These are phyloP conservation scores for Penicillium sclerotiorum DNA, from an alignment of 2,329 filamentous ascomycete species.

Conservation along the genomic window DNA sequence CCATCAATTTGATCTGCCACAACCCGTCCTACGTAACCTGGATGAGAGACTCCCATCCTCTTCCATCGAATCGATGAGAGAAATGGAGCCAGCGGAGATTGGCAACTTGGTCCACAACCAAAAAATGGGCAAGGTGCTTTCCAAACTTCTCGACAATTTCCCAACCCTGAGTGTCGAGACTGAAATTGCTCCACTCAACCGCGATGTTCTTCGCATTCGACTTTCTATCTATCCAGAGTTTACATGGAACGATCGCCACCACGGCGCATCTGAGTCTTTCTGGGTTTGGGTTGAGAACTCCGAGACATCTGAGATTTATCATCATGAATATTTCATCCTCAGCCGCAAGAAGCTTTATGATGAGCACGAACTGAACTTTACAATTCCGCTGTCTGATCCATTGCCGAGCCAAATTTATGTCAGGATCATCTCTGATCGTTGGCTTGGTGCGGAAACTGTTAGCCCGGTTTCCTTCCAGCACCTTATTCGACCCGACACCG, in stretches of 20 bases:
- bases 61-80: constrained; percentile 80
- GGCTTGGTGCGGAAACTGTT: constrained; percentile 95
- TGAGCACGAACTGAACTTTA: constrained; percentile 97
- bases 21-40: constrained; percentile 78
- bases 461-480: constrained; percentile 96
- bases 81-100: constrained; percentile 92
- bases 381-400: constrained; percentile 90
- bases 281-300: constrained; percentile 99
- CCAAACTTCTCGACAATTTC: constrained; percentile 83
- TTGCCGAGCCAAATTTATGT: constrained; percentile 96
- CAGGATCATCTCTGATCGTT: constrained; percentile 88
- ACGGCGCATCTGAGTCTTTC: constrained; percentile 93
- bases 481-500: constrained; percentile 93
- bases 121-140: constrained; percentile 79
- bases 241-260: constrained; percentile 88
- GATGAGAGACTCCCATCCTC: constrained; percentile 74
- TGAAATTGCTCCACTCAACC: constrained; percentile 92
- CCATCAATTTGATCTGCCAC: constrained; percentile 89
- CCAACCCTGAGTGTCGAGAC: constrained; percentile 88
- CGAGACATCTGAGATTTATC: constrained; percentile 95
- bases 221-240: constrained; percentile 88
- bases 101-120: constrained; percentile 89
- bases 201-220: constrained; percentile 90
- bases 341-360: constrained; percentile 87
- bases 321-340: constrained; percentile 95